A percentile compares a stretch with the other conserved stretches of the same genome.
phyloP scores from a whole-genome alignment of 768 basidiomycete genomes.

The Ramaria sp. region DNA sequence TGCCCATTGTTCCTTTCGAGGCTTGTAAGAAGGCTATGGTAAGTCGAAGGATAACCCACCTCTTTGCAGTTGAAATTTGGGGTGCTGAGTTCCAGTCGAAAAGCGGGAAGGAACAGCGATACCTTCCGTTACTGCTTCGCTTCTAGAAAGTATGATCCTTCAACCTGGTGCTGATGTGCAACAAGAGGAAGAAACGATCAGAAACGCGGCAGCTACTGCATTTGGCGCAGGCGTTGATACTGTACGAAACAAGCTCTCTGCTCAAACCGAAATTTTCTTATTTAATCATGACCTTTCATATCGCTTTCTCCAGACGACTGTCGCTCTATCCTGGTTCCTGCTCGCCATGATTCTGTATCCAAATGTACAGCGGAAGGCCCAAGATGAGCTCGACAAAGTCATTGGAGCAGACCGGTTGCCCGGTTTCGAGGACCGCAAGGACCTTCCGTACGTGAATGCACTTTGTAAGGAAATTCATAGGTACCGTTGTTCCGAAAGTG shows the following conservation, averaged over 20 bases:
- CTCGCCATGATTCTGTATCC: constrained; percentile 15
- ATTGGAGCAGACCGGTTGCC: constrained; percentile 11
- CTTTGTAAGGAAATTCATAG: constrained; percentile 5
- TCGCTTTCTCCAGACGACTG: constrained; percentile 4
- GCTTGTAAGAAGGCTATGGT: constrained; percentile 29
- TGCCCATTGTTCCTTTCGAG: constrained; percentile 35
- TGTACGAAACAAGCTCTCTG: constrained; percentile 15
- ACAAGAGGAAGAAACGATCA: constrained; percentile 16
- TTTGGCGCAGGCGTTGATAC: constrained; percentile 35
- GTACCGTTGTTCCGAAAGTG: neutral
- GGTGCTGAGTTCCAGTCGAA: no score
- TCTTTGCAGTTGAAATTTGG: no score
- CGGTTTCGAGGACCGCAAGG: neutral
- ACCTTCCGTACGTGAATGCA: constrained; percentile 10
- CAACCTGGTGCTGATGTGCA: constrained; percentile 10
- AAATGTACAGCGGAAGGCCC: constrained; percentile 12
- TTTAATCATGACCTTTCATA: neutral
- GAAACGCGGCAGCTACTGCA: constrained; percentile 26
- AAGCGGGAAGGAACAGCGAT: neutral
- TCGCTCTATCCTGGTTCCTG: constrained; percentile 11
- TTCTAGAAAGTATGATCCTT: constrained; percentile 7
- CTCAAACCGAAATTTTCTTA: no score
- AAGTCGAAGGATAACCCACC: constrained; percentile 9
- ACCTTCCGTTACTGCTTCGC: neutral
- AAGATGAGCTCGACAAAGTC: constrained; percentile 14